Evolutionary conservation across 2,329 filamentous ascomycete species (phyloP), one percentile per base, ranked within the genome.

Genomic region (Alternaria ventricosa): DNA sequence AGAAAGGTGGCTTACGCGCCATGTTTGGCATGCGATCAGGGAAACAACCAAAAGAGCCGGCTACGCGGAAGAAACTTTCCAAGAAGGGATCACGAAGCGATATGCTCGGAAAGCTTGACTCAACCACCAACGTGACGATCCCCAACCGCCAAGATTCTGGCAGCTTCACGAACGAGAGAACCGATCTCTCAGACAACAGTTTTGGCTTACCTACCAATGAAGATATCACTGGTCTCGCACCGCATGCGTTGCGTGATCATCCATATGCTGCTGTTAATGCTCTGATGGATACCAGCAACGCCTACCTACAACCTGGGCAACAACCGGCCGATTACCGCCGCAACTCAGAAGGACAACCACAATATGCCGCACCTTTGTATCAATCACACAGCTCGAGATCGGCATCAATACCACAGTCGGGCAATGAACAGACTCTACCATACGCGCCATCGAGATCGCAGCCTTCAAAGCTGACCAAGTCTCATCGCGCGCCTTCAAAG

Each of bases 301-400:
- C 47, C 4, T 49, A 60, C 43, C 43, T 57, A n/a, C 64, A 59
- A 25, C 41, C 53, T 43, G 43, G 15, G 44, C 25, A 54, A 18
- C 62, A 58, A 49, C 22, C 49, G 12, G 64, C 68, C 20, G 71
- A 73, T 25, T 73, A 74, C 51, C 71, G 69, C 43, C 69, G 71
- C 10, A 73, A 74, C 30, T 74, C 71, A 55, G 71, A 72, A 54
- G 71, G 71, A 54, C 59, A 66, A 51, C 68, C 68, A 55, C 71
- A 73, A 18, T 72, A 64, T 64, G 71, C 67, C 33, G 61, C 57
- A 15, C 71, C 71, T 12, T 57, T 74, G 22, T 73, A 73, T 50
- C 61, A 68, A 25, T 13, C 60, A 10, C 63, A 67, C 12, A 67
- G 53, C 12, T 47, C 65, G 15, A 66, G 57, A 30, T 71, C 71